Evolutionary conservation across 1,284 basidiomycete genomes (phyloP), one percentile per base, ranked within the genome.

Genomic region (Neolentinus lepideus): DNA sequence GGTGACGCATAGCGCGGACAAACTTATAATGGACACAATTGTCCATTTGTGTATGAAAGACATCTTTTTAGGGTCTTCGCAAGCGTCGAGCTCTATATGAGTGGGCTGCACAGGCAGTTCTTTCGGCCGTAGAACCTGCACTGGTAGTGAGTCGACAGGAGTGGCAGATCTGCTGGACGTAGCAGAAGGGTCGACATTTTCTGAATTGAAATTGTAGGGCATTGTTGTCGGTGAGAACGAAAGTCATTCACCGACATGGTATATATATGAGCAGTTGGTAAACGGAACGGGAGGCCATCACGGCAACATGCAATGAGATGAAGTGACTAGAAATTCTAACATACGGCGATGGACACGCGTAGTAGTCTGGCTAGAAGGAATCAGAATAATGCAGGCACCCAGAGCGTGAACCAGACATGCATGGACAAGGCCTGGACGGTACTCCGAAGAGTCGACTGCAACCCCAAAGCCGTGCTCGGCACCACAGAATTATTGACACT

Each of bases 1-100:
- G 0, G 89, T 85, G 11, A 83, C 85, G 62, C 85, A 86, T 2
- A 83, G 69, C 1, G 83, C 76, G 1, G 78, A 76, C 1, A 70
- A 67, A 52, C 77, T 76, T 57, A 87, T 81, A 3, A 78, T 71
- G 10, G 79, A 57, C 2, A 86, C 77, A 6, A 74, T 68, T n/a
- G 80, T 56, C 85, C 85, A 88, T 65, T 84, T 83, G 60, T 71
- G 72, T 52, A 71, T 58, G 0, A 64, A 54, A n/a, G 78, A 64
- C 48, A 80, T 62, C 29, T 71, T 65, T 58, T 82, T 77, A 0
- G 84, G 83, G 59, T 83, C 66, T 36, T 85, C 83, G n/a, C 70
- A 61, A 1, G 70, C 66, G 2, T 76, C 74, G 4, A 85, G 69
- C 38, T 43, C 16, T 4, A 21, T n/a, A 21, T 6, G 16, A 43